Conservation (phyloP, 495 filamentous ascomycete genomes). For the Penicillium macrosclerotiorum region DNA sequence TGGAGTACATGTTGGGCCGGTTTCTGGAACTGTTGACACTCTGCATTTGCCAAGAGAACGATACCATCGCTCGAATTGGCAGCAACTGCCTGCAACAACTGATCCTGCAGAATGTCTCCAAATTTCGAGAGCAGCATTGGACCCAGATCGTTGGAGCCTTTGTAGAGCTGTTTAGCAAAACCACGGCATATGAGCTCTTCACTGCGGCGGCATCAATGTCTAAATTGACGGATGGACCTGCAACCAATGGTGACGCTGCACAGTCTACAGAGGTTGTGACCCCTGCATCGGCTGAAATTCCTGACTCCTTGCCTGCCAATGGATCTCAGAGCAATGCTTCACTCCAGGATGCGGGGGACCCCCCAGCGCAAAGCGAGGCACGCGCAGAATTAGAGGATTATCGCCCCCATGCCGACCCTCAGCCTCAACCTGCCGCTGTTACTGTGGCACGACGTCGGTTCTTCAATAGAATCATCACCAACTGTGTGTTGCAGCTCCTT, state of each 20-base stretch:
- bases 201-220: conserved; percentile 69
- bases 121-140: conserved; percentile 87
- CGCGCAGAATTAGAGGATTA: conserved; percentile 80
- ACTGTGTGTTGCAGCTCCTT: conserved; percentile 92
- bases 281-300: conserved; percentile 28
- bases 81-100: conserved; percentile 97
- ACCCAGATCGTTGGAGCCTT: conserved; percentile 90
- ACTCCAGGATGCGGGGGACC: conserved; percentile 40
- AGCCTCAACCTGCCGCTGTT: conserved; percentile 86
- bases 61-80: conserved; percentile 95
- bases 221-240: conserved; percentile 22
- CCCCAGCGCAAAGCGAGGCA: conserved; percentile 32
- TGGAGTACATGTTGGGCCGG: conserved; percentile 95
- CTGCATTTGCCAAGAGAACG: conserved; percentile 98
- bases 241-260: conserved; percentile 31
- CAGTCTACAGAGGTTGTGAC: conserved; percentile 26
- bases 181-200: conserved; percentile 92
- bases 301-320: conserved; percentile 61
- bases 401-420: conserved; percentile 59
- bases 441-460: conserved; percentile 91
- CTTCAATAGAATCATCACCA: conserved; percentile 99
- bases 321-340: conserved; percentile 43
- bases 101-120: conserved; percentile 91
- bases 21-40: conserved; percentile 90
- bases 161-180: conserved; percentile 90